These are phyloP conservation scores for Carex parvula DNA, from an alignment of 176 grass and related monocot species.

Conservation along the genomic window DNA sequence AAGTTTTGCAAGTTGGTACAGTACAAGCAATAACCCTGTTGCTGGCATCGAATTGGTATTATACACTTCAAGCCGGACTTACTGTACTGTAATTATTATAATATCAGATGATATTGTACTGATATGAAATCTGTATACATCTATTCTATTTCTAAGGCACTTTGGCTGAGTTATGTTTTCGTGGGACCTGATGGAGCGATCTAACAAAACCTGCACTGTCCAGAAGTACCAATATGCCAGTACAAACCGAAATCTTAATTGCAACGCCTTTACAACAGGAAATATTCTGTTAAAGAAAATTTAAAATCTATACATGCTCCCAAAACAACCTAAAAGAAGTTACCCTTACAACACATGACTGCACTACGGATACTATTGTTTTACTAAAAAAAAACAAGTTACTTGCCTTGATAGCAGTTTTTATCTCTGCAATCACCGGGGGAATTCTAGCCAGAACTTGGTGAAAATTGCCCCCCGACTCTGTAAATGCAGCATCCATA, in stretches of 20 bases:
- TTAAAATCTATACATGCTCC: neutral
- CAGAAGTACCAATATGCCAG: neutral
- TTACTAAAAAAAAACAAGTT: neutral
- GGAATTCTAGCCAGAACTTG: constrained; percentile 52
- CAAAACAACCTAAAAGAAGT: neutral
- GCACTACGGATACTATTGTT: neutral
- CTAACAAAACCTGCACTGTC: neutral
- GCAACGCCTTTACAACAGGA: neutral
- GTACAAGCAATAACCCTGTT: neutral
- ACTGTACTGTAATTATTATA: neutral
- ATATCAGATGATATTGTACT: neutral
- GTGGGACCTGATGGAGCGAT: neutral
- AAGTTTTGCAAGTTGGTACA: neutral
- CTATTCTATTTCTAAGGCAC: neutral
- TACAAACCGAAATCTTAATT: neutral
- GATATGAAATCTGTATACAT: neutral
- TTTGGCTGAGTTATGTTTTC: neutral
- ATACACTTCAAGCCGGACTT: neutral
- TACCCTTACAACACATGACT: neutral
- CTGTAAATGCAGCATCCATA: constrained; percentile 39
- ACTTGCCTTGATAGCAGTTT: constrained; percentile 55
- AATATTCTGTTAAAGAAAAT: neutral
- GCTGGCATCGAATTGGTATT: neutral
- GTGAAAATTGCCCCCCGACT: constrained; percentile 34
- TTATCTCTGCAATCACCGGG: constrained; percentile 50